phyloP scores from a whole-genome alignment of 2,329 filamentous ascomycete species.

The Sclerotinia minor region DNA sequence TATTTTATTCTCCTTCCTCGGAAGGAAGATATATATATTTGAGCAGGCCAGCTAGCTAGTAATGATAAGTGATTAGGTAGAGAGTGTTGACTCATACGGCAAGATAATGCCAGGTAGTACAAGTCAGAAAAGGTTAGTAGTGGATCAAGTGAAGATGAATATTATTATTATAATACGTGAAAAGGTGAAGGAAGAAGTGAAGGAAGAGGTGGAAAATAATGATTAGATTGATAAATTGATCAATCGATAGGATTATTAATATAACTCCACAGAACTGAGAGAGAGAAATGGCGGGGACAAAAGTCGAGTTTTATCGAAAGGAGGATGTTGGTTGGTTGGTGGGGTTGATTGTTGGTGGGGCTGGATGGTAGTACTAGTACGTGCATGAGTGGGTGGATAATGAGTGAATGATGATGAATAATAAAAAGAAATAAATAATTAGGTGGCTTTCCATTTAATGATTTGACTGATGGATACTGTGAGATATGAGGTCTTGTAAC shows the following conservation, averaged over 20 bases:
- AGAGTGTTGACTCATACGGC: slow-evolving; percentile 3
- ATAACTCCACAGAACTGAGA: background rate
- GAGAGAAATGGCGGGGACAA: background rate
- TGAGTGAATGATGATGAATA: no score
- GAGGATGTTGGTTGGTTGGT: background rate
- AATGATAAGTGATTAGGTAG: background rate
- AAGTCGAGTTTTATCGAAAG: background rate
- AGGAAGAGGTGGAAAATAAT: background rate
- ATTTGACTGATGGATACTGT: no score
- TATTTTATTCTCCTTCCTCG: background rate
- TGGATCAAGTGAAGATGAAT: background rate
- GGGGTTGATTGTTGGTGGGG: background rate
- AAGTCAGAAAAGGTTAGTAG: background rate
- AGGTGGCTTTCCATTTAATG: no score
- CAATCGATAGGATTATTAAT: background rate
- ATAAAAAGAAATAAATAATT: no score
- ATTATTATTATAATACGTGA: no score
- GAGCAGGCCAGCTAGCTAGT: background rate
- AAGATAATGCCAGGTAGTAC: background rate
- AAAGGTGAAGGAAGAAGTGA: background rate
- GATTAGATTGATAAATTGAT: background rate
- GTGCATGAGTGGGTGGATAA: slow-evolving; percentile 5
- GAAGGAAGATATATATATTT: slow-evolving; percentile 2
- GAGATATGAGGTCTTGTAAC: no score
- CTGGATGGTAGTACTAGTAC: background rate